phyloP scores from a whole-genome alignment of 192 early-diverging fungal species.

The Linderina pennispora region DNA sequence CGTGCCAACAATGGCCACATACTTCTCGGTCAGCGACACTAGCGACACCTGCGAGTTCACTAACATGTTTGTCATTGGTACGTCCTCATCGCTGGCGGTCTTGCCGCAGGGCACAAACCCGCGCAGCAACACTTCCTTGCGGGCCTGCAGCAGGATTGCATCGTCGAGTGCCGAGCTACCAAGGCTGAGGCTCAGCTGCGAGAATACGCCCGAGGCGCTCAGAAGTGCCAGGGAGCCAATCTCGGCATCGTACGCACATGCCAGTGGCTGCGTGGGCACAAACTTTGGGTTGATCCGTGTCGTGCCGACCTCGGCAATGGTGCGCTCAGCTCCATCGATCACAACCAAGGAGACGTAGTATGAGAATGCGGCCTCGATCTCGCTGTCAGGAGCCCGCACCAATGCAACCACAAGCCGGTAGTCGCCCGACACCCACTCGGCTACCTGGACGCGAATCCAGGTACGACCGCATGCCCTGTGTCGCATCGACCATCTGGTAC shows the following conservation, averaged over 20 bases:
- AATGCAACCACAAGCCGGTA: conserved; percentile 21
- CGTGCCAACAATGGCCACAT: conserved; percentile 43
- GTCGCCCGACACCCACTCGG: conserved; percentile 38
- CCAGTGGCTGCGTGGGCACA: conserved; percentile 26
- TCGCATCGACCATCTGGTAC: conserved; percentile 41
- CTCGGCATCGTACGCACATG: conserved; percentile 43
- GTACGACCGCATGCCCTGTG: conserved; percentile 46
- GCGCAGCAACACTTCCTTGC: conserved; percentile 29
- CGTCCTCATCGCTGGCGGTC: background rate
- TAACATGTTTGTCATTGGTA: conserved; percentile 13
- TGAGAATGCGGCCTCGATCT: conserved; percentile 5
- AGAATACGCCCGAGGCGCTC: conserved; percentile 28
- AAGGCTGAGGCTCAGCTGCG: conserved; percentile 18
- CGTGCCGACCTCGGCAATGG: conserved; percentile 31
- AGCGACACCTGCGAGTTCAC: conserved; percentile 34
- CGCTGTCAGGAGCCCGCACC: conserved; percentile 8
- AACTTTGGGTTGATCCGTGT: conserved; percentile 30
- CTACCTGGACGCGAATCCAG: conserved; percentile 43
- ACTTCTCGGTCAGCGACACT: conserved; percentile 31
- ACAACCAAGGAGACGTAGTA: conserved; percentile 26
- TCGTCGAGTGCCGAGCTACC: conserved; percentile 44
- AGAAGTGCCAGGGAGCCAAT: conserved; percentile 30
- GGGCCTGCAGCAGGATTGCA: conserved; percentile 25
- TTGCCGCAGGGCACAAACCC: conserved; percentile 38
- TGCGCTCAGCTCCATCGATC: conserved; percentile 21